phyloP scores from a whole-genome alignment of 1,284 basidiomycete species.

The Heterobasidion annosum region DNA sequence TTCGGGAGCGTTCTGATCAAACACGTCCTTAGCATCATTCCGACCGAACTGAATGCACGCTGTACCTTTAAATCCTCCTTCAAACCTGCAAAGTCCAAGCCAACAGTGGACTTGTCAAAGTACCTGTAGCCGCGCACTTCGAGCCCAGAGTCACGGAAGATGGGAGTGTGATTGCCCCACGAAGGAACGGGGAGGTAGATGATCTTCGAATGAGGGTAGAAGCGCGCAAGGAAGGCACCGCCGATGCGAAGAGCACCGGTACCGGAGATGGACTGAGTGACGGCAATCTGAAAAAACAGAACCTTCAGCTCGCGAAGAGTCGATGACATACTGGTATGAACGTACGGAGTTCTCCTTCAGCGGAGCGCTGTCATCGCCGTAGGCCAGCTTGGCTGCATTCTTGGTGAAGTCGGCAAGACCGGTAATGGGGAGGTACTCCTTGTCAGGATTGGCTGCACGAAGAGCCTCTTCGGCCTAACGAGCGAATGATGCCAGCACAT shows the following conservation, averaged over 20 bases:
- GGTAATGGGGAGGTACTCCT: constrained; percentile 97
- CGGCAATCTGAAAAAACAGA: constrained; percentile 55
- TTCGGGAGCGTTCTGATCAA: constrained; percentile 60
- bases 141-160: constrained; percentile 86
- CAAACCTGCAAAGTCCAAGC: constrained; percentile 89
- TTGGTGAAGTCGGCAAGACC: constrained; percentile 85
- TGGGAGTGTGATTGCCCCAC: constrained; percentile 95
- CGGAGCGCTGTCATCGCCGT: constrained; percentile 76
- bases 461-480: constrained; percentile 77
- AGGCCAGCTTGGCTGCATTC: constrained; percentile 87
- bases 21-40: constrained; percentile 6
- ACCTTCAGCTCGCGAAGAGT: constrained; percentile 3
- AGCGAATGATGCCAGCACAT: background rate
- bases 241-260: constrained; percentile 97
- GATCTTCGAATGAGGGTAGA: constrained; percentile 82
- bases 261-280: constrained; percentile 95
- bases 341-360: constrained; percentile 71
- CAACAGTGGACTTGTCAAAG: constrained; percentile 92
- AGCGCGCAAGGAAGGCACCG: constrained; percentile 86
- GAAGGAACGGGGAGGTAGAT: constrained; percentile 94
- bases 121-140: constrained; percentile 92
- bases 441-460: constrained; percentile 69
- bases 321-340: constrained; percentile 11
- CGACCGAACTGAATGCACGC: constrained; percentile 1
- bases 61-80: constrained; percentile 77